Conservation (phyloP, 352 stramenopile species). For the Pythium rhizo-oryzae region DNA sequence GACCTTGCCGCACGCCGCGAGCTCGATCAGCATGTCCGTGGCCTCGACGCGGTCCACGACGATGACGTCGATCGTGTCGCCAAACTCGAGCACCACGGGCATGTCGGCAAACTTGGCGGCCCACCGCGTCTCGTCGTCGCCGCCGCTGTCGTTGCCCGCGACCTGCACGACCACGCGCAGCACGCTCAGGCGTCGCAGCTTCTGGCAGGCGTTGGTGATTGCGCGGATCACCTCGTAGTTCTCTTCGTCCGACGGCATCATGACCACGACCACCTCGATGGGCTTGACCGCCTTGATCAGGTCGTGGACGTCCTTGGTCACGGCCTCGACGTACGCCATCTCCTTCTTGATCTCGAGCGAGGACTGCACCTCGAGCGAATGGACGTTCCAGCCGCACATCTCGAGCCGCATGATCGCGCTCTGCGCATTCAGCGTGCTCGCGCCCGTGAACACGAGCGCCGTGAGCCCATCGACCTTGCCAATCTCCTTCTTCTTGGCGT, state of each 20-base stretch:
- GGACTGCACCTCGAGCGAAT: slow-evolving; percentile 44
- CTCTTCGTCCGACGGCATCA: slow-evolving; percentile 61
- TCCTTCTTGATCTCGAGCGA: slow-evolving; percentile 32
- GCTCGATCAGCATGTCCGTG: slow-evolving; percentile 69
- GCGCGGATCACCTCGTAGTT: slow-evolving; percentile 60
- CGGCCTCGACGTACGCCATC: slow-evolving; percentile 25
- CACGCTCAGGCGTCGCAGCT: slow-evolving; percentile 47
- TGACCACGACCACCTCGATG: slow-evolving; percentile 59
- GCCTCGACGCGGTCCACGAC: slow-evolving; percentile 63
- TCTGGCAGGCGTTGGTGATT: slow-evolving; percentile 50
- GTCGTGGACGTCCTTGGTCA: slow-evolving; percentile 36
- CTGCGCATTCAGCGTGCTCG: slow-evolving; percentile 32
- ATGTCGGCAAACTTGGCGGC: slow-evolving; percentile 54
- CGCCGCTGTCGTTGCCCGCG: slow-evolving; percentile 26
- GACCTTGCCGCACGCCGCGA: slow-evolving; percentile 62
- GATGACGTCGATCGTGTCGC: slow-evolving; percentile 67
- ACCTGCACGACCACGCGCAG: slow-evolving; percentile 64
- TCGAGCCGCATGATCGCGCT: slow-evolving; percentile 52
- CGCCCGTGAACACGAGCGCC: slow-evolving; percentile 40
- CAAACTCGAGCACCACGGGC: slow-evolving; percentile 51
- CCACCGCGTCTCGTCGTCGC: slow-evolving; percentile 36
- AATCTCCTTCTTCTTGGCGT: slow-evolving; percentile 59
- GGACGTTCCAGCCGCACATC: slow-evolving; percentile 64
- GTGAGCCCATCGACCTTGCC: slow-evolving; percentile 61
- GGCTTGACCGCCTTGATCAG: slow-evolving; percentile 40